Evolutionary conservation across 129 eudicot genomes (phyloP).

Genomic region (Pulicaria dysenterica): DNA sequence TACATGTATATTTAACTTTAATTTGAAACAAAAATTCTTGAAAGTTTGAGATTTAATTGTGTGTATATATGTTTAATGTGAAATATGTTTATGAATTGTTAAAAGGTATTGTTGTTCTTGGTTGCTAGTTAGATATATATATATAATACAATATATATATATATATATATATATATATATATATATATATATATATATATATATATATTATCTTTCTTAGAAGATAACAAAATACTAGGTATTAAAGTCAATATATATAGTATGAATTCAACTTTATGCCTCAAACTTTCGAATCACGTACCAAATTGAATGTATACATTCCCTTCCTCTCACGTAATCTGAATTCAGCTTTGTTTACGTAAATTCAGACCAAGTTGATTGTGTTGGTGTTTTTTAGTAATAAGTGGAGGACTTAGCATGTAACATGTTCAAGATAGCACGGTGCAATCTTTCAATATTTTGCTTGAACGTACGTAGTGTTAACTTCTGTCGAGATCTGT

Average conservation of each 20-base stretch:
- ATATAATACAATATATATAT: constrained; percentile 18
- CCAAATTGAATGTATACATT: background rate
- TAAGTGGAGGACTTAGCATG: too few species aligned
- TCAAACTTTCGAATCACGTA: constrained; percentile 5
- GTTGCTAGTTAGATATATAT: constrained; percentile 15
- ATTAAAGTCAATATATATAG: constrained; percentile 20
- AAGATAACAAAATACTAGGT: constrained; percentile 15
- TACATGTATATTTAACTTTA: too few species aligned
- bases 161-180: constrained; percentile 13
- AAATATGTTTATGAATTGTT: constrained; percentile 10
- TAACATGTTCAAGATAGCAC: too few species aligned
- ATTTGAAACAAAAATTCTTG: background rate
- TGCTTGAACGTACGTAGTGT: too few species aligned
- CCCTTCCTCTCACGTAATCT: background rate
- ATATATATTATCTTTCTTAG: constrained; percentile 24
- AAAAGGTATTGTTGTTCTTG: constrained; percentile 26
- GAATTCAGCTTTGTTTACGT: too few species aligned
- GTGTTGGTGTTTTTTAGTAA: too few species aligned
- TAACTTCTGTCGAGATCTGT: too few species aligned
- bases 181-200: constrained; percentile 13
- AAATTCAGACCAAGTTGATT: too few species aligned
- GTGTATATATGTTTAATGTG: constrained; percentile 11
- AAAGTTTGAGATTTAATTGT: background rate
- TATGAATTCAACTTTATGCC: constrained; percentile 25
- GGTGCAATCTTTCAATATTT: too few species aligned